These are phyloP conservation scores for Trichoderma endophyticum DNA, from an alignment of 2,329 filamentous ascomycete genomes.

Conservation along the genomic window DNA sequence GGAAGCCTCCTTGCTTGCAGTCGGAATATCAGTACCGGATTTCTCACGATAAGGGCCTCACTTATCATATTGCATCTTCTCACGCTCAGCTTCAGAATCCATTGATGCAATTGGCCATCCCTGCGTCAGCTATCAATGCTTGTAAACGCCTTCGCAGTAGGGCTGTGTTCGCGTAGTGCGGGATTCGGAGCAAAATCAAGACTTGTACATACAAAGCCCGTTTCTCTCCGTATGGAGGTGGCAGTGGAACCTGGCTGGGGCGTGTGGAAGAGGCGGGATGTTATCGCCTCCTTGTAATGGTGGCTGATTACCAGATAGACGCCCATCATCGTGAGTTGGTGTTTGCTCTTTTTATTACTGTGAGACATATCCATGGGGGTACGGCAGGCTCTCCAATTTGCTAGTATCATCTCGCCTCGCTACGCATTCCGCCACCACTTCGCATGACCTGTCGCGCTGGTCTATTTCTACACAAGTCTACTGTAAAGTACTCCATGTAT, in stretches of 20 bases:
- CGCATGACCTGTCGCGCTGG: background rate
- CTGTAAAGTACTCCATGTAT: background rate
- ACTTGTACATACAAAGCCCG: background rate
- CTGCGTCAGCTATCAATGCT: background rate
- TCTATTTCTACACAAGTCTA: background rate
- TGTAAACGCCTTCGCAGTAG: background rate
- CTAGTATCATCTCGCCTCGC: background rate
- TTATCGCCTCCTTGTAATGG: background rate
- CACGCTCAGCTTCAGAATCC: background rate
- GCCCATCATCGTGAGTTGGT: background rate
- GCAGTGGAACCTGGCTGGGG: background rate
- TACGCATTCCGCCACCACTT: background rate
- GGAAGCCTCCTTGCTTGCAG: background rate
- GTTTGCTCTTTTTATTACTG: constrained; percentile 10
- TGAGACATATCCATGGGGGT: constrained; percentile 1
- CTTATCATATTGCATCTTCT: background rate
- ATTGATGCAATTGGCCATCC: background rate
- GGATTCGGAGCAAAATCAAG: background rate
- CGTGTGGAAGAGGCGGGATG: background rate
- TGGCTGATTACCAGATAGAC: background rate
- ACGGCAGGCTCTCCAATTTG: background rate
- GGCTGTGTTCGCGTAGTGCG: background rate
- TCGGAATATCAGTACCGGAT: background rate
- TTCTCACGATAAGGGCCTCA: background rate
- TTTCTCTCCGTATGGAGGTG: background rate